phyloP scores from a whole-genome alignment of 345 rosid genomes.

The Arabis hirsuta region DNA sequence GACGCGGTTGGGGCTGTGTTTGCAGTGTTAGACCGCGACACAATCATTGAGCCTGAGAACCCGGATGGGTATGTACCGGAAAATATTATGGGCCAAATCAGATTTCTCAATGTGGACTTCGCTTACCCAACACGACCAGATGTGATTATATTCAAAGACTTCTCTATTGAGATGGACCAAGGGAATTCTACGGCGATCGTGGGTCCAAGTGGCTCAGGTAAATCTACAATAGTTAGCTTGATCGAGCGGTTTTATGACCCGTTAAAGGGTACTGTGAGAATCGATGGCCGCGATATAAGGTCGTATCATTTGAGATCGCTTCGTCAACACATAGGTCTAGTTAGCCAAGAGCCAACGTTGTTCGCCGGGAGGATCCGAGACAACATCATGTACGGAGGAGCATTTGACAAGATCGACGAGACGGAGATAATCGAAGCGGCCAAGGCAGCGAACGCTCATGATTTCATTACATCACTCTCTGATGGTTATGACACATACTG shows the following conservation, averaged over 20 bases:
- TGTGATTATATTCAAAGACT: slow-evolving; percentile 54
- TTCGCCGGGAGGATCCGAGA: slow-evolving; percentile 65
- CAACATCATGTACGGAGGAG: slow-evolving; percentile 59
- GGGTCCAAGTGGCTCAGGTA: slow-evolving; percentile 78
- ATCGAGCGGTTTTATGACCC: slow-evolving; percentile 75
- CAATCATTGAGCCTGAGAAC: slow-evolving; percentile 58
- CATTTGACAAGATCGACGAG: slow-evolving; percentile 40
- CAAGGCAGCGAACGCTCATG: slow-evolving; percentile 62
- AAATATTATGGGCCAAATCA: slow-evolving; percentile 50
- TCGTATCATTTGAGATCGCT: slow-evolving; percentile 57
- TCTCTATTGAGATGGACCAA: slow-evolving; percentile 55
- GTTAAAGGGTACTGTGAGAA: slow-evolving; percentile 48
- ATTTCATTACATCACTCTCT: slow-evolving; percentile 53
- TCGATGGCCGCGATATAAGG: slow-evolving; percentile 58
- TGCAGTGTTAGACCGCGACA: slow-evolving; percentile 51
- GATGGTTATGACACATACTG: slow-evolving; percentile 61
- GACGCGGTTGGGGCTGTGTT: slow-evolving; percentile 54
- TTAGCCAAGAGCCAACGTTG: slow-evolving; percentile 72
- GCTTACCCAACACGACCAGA: slow-evolving; percentile 62
- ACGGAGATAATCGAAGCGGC: slow-evolving; percentile 50
- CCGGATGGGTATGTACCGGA: slow-evolving; percentile 44
- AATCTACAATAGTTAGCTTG: slow-evolving; percentile 64
- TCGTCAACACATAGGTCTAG: slow-evolving; percentile 66
- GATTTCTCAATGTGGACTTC: slow-evolving; percentile 50
- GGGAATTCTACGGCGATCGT: slow-evolving; percentile 74